phyloP scores from a whole-genome alignment of 139 green algal species.

The Asterochloris erici region DNA sequence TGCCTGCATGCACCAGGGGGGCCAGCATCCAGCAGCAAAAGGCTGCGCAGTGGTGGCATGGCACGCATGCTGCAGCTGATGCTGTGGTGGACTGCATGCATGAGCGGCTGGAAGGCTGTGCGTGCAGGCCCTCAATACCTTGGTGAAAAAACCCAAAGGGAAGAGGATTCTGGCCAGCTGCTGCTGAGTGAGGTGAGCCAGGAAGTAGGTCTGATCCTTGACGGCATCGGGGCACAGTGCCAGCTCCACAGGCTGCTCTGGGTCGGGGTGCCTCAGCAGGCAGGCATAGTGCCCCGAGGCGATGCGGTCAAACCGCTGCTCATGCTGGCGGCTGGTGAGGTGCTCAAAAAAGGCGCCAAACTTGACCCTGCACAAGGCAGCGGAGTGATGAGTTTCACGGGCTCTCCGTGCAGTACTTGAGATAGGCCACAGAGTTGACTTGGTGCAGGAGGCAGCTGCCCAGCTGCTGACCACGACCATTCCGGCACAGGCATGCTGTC shows the following conservation, averaged over 20 bases:
- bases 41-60: too few relatives aligned
- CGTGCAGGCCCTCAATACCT: constrained; percentile 27
- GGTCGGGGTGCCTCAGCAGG: constrained; percentile 16
- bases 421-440: too few relatives aligned
- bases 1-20: too few relatives aligned
- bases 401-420: too few relatives aligned
- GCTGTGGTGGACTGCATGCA: too few relatives aligned
- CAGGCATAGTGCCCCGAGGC: constrained; percentile 81
- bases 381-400: too few relatives aligned
- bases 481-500: too few relatives aligned
- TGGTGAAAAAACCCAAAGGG: constrained; percentile 85
- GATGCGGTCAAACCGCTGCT: constrained; percentile 64
- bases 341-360: constrained; percentile 92
- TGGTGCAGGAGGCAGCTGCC: too few relatives aligned
- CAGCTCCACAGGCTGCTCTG: constrained; percentile 4
- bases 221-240: constrained; percentile 70
- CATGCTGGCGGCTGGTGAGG: constrained; percentile 31
- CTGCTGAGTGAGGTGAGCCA: constrained; percentile 61
- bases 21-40: too few relatives aligned
- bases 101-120: too few relatives aligned
- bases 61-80: too few relatives aligned
- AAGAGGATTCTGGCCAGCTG: constrained; percentile 89
- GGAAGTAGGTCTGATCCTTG: constrained; percentile 96
- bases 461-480: too few relatives aligned
- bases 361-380: constrained; percentile 56